Percentiles rank a stretch among this genome's conserved stretches.
These are phyloP conservation scores for Tuber indicum DNA, from an alignment of 495 filamentous ascomycete species.

Conservation along the genomic window DNA sequence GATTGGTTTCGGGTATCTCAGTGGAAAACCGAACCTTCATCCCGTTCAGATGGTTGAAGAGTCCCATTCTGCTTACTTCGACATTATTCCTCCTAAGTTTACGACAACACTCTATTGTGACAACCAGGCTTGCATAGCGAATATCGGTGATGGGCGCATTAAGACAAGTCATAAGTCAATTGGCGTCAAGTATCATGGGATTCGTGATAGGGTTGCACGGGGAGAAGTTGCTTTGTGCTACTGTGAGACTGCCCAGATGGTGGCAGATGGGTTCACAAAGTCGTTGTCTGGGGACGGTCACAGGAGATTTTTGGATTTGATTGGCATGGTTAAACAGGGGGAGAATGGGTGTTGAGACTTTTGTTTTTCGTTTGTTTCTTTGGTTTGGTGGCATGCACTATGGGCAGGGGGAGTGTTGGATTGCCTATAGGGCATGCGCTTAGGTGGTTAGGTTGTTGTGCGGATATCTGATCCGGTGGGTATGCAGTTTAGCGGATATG, in stretches of 20 bases:
- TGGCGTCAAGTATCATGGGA: neutral
- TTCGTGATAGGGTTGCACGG: neutral
- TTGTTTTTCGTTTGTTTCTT: too few species aligned
- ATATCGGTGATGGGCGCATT: neutral
- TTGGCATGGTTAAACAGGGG: too few species aligned
- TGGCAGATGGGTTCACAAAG: neutral
- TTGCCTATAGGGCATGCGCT: too few species aligned
- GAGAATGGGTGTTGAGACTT: too few species aligned
- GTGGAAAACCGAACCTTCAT: too few species aligned
- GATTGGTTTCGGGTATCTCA: too few species aligned
- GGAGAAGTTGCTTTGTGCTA: neutral
- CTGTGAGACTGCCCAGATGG: neutral
- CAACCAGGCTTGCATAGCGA: neutral
- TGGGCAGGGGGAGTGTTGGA: too few species aligned
- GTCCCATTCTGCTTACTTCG: neutral
- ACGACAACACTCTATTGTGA: neutral
- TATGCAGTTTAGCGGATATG: too few species aligned
- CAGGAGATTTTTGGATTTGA: neutral
- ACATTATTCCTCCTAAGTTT: neutral
- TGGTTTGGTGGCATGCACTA: too few species aligned
- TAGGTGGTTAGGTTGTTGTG: too few species aligned
- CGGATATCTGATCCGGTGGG: too few species aligned
- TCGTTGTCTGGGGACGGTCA: neutral
- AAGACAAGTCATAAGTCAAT: neutral
- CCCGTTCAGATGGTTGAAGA: too few species aligned